Evolutionary conservation across 2,329 filamentous ascomycete species (phyloP).

Genomic region (Sclerotinia subarctica): DNA sequence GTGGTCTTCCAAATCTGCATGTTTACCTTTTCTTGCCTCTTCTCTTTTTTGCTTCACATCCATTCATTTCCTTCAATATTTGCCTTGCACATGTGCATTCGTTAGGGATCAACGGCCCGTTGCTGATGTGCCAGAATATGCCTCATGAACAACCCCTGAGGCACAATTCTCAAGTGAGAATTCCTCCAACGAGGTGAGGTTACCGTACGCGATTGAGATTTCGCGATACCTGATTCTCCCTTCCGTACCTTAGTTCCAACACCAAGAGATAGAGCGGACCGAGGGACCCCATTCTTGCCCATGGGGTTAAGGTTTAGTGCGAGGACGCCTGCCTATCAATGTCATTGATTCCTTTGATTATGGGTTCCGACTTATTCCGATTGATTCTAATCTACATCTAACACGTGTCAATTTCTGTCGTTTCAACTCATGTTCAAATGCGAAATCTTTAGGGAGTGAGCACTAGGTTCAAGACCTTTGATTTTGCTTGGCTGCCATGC

Average conservation of each 20-base stretch:
- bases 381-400: not conserved
- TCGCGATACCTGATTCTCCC: slow-evolving; percentile 4
- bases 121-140: not conserved
- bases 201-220: not conserved
- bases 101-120: not conserved
- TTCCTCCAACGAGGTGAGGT: not conserved
- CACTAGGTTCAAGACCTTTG: not conserved
- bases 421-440: not conserved
- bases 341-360: not conserved
- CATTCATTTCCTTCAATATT: not conserved
- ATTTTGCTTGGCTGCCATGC: not conserved
- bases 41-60: not conserved
- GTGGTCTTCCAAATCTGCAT: not conserved
- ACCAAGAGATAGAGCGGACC: not conserved
- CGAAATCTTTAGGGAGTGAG: not conserved
- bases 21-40: not conserved
- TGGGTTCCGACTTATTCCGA: not conserved
- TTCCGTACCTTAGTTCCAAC: not conserved
- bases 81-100: not conserved
- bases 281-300: not conserved
- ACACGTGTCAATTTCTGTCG: slow-evolving; percentile 1
- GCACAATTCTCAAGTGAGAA: not conserved
- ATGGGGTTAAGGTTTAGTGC: not conserved
- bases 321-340: not conserved
- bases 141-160: not conserved